Evolutionary conservation across 371 early-diverging fungal species (phyloP), one percentile per base, ranked within the genome.

Genomic region (Choanephora cucurbitarum): DNA sequence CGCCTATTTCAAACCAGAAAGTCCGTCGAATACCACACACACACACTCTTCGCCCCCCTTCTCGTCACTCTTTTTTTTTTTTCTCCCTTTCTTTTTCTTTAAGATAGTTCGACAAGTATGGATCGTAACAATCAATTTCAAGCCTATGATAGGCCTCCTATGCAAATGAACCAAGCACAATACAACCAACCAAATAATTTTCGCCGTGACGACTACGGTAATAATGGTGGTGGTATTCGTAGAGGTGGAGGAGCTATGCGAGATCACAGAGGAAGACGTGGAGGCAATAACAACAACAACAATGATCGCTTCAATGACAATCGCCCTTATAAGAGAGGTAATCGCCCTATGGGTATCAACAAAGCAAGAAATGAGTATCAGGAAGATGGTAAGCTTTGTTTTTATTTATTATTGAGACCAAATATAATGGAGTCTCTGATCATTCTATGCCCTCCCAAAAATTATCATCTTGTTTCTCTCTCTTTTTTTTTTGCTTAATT

Each of bases 171-270:
- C 22, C 37, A 44, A 37, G 34, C 31, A 19, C 44, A 9, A 42
- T 17, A 42, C 17, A 33, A 33, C 5, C 49, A 48, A 34, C 13
- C 13, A 37, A 37, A 45, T n/a, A 52, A 52, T 32, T 52, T 52
- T 52, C 52, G 52, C 31, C 52, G 52, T 52, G 64, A 64, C 50
- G 64, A 64, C 23, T 63, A 53, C 42, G 49, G 49, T 13, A 34
- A 49, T 43, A 44, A 42, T 19, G 42, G 58, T 44, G 39, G 48
- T 24, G 52, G 60, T 17, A 52, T 51, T 2, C 33, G 51, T 19
- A 52, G 65, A 2, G 57, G 69, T 44, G 64, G 70, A 19, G 62
- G 60, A 44, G 58, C 70, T 22, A 62, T 70, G 62, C 66, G 65
- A 58, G 64, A 57, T 1, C 41, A 39, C 19, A 33, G 57, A 62